Percentiles rank a stretch among this genome's conserved stretches.
These are phyloP conservation scores for Gonapodya prolifera DNA, from an alignment of 192 early-diverging fungal genomes.

Conservation along the genomic window DNA sequence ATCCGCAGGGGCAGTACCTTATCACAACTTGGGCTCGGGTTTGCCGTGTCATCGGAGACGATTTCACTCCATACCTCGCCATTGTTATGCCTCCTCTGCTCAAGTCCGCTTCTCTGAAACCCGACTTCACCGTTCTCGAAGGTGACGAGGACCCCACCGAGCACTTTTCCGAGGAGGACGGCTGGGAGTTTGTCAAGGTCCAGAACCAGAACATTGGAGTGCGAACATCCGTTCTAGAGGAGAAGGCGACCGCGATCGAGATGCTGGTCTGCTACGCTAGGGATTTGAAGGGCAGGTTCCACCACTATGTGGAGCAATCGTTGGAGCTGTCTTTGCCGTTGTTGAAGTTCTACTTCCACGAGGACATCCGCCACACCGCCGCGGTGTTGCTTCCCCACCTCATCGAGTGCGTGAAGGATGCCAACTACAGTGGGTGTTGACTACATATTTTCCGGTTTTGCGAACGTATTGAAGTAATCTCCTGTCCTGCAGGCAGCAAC, in stretches of 20 bases:
- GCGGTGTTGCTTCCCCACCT: constrained; percentile 69
- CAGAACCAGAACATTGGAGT: constrained; percentile 78
- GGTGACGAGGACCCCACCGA: constrained; percentile 69
- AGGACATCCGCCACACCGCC: constrained; percentile 85
- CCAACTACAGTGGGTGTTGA: constrained; percentile 20
- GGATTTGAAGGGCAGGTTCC: constrained; percentile 81
- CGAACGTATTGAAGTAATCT: constrained; percentile 12
- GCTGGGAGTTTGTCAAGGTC: constrained; percentile 91
- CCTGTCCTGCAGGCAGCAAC: constrained; percentile 20
- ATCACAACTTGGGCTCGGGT: constrained; percentile 92
- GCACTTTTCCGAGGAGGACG: constrained; percentile 88
- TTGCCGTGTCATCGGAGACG: constrained; percentile 84
- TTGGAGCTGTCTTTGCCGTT: constrained; percentile 79
- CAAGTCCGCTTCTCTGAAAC: constrained; percentile 71
- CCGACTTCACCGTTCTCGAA: constrained; percentile 83
- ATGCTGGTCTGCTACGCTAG: constrained; percentile 92
- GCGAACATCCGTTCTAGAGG: constrained; percentile 88
- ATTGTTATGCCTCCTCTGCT: constrained; percentile 90
- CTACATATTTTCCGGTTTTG: constrained; percentile 1
- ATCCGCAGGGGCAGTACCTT: constrained; percentile 86
- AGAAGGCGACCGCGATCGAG: constrained; percentile 96
- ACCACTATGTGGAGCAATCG: constrained; percentile 66
- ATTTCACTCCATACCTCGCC: constrained; percentile 86
- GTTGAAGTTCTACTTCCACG: constrained; percentile 95
- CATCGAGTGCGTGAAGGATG: constrained; percentile 45